phyloP scores from a whole-genome alignment of 495 filamentous ascomycete genomes.

The Penicillium paradoxum region DNA sequence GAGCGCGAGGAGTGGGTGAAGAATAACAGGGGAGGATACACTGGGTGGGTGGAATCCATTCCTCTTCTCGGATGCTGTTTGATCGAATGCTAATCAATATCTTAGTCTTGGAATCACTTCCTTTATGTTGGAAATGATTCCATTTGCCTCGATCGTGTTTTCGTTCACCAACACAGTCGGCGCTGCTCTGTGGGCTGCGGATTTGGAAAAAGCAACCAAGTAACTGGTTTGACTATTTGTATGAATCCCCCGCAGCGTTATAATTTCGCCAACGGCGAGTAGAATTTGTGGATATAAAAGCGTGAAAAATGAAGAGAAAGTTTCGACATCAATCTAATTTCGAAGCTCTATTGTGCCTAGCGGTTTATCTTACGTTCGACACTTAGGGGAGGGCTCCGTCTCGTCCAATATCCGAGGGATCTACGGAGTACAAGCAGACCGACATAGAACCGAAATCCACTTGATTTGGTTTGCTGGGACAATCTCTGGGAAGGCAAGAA shows the following conservation, averaged over 20 bases:
- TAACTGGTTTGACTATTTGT: conserved; percentile 1
- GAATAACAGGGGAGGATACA: conserved; percentile 61
- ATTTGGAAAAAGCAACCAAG: conserved; percentile 61
- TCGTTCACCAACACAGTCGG: conserved; percentile 89
- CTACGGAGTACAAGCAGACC: no score
- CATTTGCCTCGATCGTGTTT: conserved; percentile 76
- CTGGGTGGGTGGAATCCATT: conserved; percentile 57
- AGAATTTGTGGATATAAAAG: no score
- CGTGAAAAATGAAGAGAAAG: no score
- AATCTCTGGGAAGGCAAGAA: no score
- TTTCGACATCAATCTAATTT: no score
- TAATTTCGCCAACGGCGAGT: no score
- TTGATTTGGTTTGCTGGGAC: no score
- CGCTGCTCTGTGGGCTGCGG: conserved; percentile 89
- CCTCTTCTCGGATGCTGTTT: neutral
- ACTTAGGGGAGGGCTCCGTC: no score
- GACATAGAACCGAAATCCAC: no score
- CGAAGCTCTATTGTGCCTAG: no score
- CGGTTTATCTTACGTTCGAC: no score
- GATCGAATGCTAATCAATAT: conserved; percentile 12
- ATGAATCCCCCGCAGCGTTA: neutral
- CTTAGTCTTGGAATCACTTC: conserved; percentile 74
- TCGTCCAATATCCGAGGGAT: no score
- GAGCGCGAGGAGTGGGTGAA: conserved; percentile 61
- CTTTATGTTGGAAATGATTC: conserved; percentile 77